These are phyloP conservation scores for Brassica rapa DNA, from an alignment of 345 rosid species.

Conservation along the genomic window DNA sequence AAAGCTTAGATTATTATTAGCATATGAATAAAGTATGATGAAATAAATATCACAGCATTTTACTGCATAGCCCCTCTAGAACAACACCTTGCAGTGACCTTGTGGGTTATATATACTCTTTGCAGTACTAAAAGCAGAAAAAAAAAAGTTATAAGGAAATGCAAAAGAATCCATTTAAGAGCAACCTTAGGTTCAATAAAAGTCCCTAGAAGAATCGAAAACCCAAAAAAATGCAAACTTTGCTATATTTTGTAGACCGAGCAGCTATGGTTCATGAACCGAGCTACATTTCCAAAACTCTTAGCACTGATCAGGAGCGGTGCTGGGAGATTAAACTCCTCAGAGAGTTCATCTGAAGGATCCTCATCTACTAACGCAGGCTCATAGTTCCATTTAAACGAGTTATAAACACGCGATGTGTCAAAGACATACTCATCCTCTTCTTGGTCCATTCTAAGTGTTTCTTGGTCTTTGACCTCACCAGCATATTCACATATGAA, in stretches of 20 bases:
- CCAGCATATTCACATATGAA: slow-evolving; percentile 65
- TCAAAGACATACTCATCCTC: slow-evolving; percentile 61
- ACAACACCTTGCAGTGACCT: background rate
- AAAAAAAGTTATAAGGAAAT: background rate
- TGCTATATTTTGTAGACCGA: background rate
- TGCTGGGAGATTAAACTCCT: slow-evolving; percentile 48
- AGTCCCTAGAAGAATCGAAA: background rate
- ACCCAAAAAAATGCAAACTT: slow-evolving; percentile 4
- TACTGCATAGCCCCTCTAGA: background rate
- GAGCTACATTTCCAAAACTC: slow-evolving; percentile 77
- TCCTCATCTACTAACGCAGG: slow-evolving; percentile 38
- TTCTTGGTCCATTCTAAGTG: slow-evolving; percentile 39
- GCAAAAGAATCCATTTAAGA: background rate
- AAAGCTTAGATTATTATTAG: background rate
- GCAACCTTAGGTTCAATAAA: slow-evolving; percentile 7
- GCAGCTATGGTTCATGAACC: slow-evolving; percentile 96
- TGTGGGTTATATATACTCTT: background rate
- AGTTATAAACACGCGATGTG: slow-evolving; percentile 48
- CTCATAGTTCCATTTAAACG: slow-evolving; percentile 42
- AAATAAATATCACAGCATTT: background rate
- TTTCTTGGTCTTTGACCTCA: slow-evolving; percentile 38
- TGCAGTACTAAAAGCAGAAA: background rate
- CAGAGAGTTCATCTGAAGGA: slow-evolving; percentile 40
- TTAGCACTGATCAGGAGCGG: slow-evolving; percentile 75
- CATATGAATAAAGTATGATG: background rate